Conservation (phyloP, 1,139 yeast genomes). For the Kodamaea suecica region DNA sequence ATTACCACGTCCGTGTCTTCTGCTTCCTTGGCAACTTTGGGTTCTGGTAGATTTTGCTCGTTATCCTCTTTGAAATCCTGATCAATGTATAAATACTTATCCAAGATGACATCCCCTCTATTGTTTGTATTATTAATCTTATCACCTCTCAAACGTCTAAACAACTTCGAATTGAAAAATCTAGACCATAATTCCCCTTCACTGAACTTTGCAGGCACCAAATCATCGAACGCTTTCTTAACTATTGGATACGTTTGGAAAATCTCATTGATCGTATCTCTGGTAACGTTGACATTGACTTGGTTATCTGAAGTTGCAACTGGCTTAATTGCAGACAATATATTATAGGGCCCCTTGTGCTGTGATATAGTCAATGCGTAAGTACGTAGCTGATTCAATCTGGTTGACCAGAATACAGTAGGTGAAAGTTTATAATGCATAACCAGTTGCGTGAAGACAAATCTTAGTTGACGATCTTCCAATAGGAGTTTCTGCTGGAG, state of each 20-base stretch:
- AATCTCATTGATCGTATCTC: slow-evolving; percentile 86
- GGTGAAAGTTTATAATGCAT: slow-evolving; percentile 76
- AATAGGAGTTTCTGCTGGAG: slow-evolving; percentile 75
- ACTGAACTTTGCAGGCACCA: slow-evolving; percentile 73
- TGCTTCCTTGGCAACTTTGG: too few species aligned
- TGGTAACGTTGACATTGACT: slow-evolving; percentile 86
- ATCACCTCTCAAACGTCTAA: slow-evolving; percentile 87
- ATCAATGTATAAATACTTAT: slow-evolving; percentile 70
- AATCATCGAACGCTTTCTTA: slow-evolving; percentile 83
- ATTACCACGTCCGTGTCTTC: too few species aligned
- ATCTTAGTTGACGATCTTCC: slow-evolving; percentile 67
- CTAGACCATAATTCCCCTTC: slow-evolving; percentile 98
- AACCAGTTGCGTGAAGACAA: slow-evolving; percentile 84
- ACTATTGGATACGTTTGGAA: slow-evolving; percentile 93
- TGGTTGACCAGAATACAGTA: slow-evolving; percentile 82
- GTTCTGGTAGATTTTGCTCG: too few species aligned
- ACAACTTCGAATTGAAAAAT: slow-evolving; percentile 84
- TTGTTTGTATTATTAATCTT: slow-evolving; percentile 65
- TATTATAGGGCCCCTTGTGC: slow-evolving; percentile 90
- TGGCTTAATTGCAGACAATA: slow-evolving; percentile 87
- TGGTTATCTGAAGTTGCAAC: slow-evolving; percentile 87
- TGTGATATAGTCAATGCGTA: slow-evolving; percentile 83
- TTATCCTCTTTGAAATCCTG: slow-evolving; percentile 46
- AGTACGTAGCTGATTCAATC: slow-evolving; percentile 77
- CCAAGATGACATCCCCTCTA: slow-evolving; percentile 81